These are phyloP conservation scores for Cryptosporidium canis DNA, from an alignment of 169 alveolate species.

Conservation along the genomic window DNA sequence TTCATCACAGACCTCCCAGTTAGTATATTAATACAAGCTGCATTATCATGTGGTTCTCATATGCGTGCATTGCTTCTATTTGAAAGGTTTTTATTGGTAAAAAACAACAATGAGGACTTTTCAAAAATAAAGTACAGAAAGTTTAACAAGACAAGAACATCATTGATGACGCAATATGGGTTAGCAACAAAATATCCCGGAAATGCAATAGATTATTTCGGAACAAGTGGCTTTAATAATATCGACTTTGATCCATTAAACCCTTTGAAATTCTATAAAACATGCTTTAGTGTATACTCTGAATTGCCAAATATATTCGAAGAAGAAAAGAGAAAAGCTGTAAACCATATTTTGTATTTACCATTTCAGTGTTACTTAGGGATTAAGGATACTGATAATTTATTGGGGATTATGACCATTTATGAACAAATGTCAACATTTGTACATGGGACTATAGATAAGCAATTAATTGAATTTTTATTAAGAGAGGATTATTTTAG, in stretches of 20 bases:
- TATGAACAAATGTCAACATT: constrained; percentile 39
- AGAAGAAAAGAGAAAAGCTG: constrained; percentile 9
- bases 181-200: constrained; percentile 33
- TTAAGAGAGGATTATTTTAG: constrained; percentile 33
- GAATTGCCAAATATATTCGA: constrained; percentile 18
- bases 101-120: neutral
- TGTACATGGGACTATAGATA: neutral
- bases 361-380: constrained; percentile 55
- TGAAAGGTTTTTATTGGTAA: constrained; percentile 34
- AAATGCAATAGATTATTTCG: constrained; percentile 56
- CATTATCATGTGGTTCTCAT: constrained; percentile 47
- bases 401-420: constrained; percentile 48
- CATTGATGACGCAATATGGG: constrained; percentile 52
- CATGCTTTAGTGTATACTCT: neutral
- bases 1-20: constrained; percentile 60
- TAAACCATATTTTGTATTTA: constrained; percentile 53
- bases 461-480: constrained; percentile 24
- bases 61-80: constrained; percentile 62
- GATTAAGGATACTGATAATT: constrained; percentile 42
- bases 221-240: constrained; percentile 49
- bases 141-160: neutral
- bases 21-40: constrained; percentile 53
- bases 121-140: constrained; percentile 13
- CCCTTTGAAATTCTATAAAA: constrained; percentile 36
- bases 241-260: constrained; percentile 49